Base-by-base conservation (phyloP, 768 basidiomycete genomes). In the Dentipellis fragilis region DNA sequence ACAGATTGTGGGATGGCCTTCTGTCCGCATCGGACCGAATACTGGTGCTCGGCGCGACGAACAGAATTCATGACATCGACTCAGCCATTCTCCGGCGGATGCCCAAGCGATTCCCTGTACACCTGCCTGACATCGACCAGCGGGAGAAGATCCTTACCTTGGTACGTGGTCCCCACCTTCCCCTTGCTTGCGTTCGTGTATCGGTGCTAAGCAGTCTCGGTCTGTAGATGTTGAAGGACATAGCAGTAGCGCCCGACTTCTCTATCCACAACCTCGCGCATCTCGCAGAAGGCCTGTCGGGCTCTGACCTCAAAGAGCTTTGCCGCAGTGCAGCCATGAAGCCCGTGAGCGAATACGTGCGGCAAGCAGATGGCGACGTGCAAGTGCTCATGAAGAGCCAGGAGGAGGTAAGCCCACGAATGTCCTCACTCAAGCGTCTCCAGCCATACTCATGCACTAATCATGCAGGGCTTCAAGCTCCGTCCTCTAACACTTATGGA, bases 321-420 rank as follows among this genome's bases (percentile, higher is more conserved):
- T 97, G 94, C 68, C 78, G 95, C 54, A 93, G 84, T 62, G 94
- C 95, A 1, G 93, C 91, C 0, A 95, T 97, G 93, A 80, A 84
- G 1, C 91, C 93, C 5, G 87, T 94, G 19, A 80, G 90, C 23
- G 92, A 94, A 65, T 86, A 83, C 61, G 83, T 93, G 75, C 76
- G 83, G 37, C 71, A 72, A 70, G 63, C 74, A 65, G 65, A 70
- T 64, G 59, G 69, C 70, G 65, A 80, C 63, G 66, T 78, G 68
- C 72, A 81, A 67, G 60, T 80, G 69, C 71, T 77, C 54, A 73
- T 69, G 57, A 69, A 67, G 52, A 68, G 71, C 9, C 71, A 73
- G 29, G 64, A 69, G 54, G 73, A 78, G 64, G 83, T 80, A 38
- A 55, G 76, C 66, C 39, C 8, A 16, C 22, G n/a, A n/a, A n/a